These are phyloP conservation scores for Lagenidium giganteum DNA, from an alignment of 352 stramenopile species.

Conservation along the genomic window DNA sequence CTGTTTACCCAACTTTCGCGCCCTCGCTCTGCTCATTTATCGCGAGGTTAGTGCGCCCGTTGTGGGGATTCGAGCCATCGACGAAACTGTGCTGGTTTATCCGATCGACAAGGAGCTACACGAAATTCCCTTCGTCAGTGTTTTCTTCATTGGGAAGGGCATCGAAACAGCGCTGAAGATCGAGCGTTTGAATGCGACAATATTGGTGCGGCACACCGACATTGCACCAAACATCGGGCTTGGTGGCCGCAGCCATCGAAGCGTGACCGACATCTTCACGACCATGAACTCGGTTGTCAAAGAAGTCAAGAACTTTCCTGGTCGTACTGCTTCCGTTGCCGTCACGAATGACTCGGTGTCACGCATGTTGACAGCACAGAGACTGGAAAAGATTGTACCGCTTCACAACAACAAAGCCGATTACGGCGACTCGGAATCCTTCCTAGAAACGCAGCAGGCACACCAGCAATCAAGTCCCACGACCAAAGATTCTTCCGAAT, in stretches of 20 bases:
- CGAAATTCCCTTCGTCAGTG: slow-evolving; percentile 45
- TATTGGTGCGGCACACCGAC: slow-evolving; percentile 43
- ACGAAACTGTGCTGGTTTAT: slow-evolving; percentile 45
- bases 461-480: too few species aligned
- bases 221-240: slow-evolving; percentile 34
- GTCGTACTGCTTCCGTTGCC: slow-evolving; percentile 15
- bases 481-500: too few species aligned
- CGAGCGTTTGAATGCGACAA: slow-evolving; percentile 36
- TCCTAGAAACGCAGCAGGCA: too few species aligned
- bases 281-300: slow-evolving; percentile 13
- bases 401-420: too few species aligned
- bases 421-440: too few species aligned
- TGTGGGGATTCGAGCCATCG: slow-evolving; percentile 43
- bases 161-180: slow-evolving; percentile 49
- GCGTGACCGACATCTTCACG: slow-evolving; percentile 26
- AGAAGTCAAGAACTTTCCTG: slow-evolving; percentile 23
- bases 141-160: slow-evolving; percentile 53
- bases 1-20: slow-evolving; percentile 36
- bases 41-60: slow-evolving; percentile 58
- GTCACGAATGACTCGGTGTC: slow-evolving; percentile 19
- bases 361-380: too few species aligned
- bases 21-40: slow-evolving; percentile 53
- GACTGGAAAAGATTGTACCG: too few species aligned
- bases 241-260: slow-evolving; percentile 26
- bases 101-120: slow-evolving; percentile 38